phyloP scores from a whole-genome alignment of 352 stramenopile species.

The Globisporangium perplexum region DNA sequence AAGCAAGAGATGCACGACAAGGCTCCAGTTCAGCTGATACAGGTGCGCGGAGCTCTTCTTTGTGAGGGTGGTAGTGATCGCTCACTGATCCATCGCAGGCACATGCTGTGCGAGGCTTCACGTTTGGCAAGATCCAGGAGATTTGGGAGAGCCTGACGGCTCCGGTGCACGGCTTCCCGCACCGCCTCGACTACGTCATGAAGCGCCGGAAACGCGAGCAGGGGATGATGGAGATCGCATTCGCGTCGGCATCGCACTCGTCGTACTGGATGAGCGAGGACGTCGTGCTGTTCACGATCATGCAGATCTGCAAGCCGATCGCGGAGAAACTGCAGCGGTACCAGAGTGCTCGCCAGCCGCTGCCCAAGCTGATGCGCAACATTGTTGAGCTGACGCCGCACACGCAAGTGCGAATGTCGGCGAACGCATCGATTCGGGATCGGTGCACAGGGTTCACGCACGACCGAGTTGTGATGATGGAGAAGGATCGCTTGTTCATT shows the following conservation, averaged over 20 bases:
- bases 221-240: slow-evolving; percentile 85
- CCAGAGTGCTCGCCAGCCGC: slow-evolving; percentile 62
- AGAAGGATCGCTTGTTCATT: slow-evolving; percentile 64
- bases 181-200: slow-evolving; percentile 80
- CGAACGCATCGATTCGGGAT: slow-evolving; percentile 73
- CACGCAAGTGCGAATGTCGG: slow-evolving; percentile 53
- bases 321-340: slow-evolving; percentile 79
- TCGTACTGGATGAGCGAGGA: slow-evolving; percentile 89
- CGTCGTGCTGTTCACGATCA: slow-evolving; percentile 80
- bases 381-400: slow-evolving; percentile 80
- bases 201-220: slow-evolving; percentile 70
- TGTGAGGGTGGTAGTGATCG: neutral
- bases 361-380: slow-evolving; percentile 68
- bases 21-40: slow-evolving; percentile 72
- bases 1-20: slow-evolving; percentile 87
- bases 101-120: slow-evolving; percentile 52
- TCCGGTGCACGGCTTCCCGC: slow-evolving; percentile 66
- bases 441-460: slow-evolving; percentile 71
- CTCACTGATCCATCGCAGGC: slow-evolving; percentile 21
- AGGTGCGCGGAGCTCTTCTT: slow-evolving; percentile 21
- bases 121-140: slow-evolving; percentile 76
- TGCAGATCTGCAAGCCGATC: slow-evolving; percentile 82
- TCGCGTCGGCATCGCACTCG: slow-evolving; percentile 75
- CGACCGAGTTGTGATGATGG: slow-evolving; percentile 69
- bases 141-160: slow-evolving; percentile 63